Evolutionary conservation across 2,329 filamentous ascomycete species (phyloP).

Genomic region (Penicillium sclerotigenum): DNA sequence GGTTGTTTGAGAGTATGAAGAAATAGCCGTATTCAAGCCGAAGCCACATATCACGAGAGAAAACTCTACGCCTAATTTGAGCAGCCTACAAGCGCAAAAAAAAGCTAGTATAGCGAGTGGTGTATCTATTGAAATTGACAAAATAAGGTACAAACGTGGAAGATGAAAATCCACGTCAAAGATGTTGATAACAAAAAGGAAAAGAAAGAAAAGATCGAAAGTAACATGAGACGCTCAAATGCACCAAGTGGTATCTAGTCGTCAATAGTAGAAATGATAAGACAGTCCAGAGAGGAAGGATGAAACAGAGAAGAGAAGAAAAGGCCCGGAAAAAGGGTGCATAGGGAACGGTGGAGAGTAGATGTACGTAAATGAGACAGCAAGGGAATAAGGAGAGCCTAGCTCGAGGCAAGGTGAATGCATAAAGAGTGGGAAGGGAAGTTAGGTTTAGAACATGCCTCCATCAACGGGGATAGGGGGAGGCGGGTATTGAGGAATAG

Average conservation of each 20-base stretch:
- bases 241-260: constrained; percentile 29
- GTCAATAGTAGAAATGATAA: constrained; percentile 15
- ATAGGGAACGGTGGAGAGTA: constrained; percentile 1
- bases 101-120: background rate
- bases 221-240: constrained; percentile 24
- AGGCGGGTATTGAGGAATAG: constrained; percentile 34
- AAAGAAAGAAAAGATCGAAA: constrained; percentile 6
- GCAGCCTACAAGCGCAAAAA: background rate
- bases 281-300: background rate
- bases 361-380: constrained; percentile 6
- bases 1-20: background rate
- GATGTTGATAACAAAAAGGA: background rate
- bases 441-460: constrained; percentile 38
- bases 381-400: constrained; percentile 1
- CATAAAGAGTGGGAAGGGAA: background rate
- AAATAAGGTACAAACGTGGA: background rate
- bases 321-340: constrained; percentile 1
- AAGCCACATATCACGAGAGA: background rate
- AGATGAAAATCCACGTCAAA: background rate
- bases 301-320: constrained; percentile 1
- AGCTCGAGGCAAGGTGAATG: background rate
- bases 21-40: background rate
- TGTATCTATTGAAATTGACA: background rate
- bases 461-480: constrained; percentile 33
- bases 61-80: background rate